phyloP scores from a whole-genome alignment of 2,329 filamentous ascomycete species.

The Blastomyces percursus region DNA sequence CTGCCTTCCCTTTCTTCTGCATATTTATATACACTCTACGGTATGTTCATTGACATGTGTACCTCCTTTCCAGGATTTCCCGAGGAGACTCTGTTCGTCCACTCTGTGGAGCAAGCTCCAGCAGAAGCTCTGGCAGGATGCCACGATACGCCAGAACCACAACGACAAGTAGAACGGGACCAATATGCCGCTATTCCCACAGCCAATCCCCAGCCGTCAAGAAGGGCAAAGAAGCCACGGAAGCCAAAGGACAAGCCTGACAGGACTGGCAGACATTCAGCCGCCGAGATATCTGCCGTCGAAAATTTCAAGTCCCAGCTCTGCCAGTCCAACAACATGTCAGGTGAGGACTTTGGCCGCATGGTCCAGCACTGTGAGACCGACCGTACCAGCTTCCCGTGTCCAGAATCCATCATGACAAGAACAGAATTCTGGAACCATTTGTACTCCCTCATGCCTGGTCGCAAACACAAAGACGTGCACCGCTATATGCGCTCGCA shows the following conservation, averaged over 20 bases:
- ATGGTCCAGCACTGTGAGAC: slow-evolving; percentile 2
- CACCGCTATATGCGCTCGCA: slow-evolving; percentile 35
- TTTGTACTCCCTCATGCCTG: slow-evolving; percentile 27
- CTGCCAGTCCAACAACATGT: not conserved
- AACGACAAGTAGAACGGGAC: not conserved
- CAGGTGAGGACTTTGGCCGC: slow-evolving; percentile 1
- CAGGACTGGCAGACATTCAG: not conserved
- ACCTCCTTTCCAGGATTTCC: not conserved
- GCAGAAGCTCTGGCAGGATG: not conserved
- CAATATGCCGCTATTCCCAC: not conserved
- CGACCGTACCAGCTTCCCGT: not conserved
- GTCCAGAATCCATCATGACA: not conserved
- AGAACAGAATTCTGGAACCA: slow-evolving; percentile 25
- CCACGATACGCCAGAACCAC: not conserved
- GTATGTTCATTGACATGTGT: not conserved
- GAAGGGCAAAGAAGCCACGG: not conserved
- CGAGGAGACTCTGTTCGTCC: not conserved
- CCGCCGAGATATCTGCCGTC: not conserved
- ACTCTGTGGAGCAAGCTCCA: not conserved
- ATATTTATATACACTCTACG: not conserved
- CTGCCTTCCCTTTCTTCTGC: not conserved
- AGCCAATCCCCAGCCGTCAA: not conserved
- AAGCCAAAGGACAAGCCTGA: not conserved
- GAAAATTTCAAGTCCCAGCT: slow-evolving; percentile 5
- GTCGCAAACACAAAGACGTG: slow-evolving; percentile 29